These are phyloP conservation scores for Coriolopsis trogii DNA, from an alignment of 1,284 basidiomycete species.

Conservation along the genomic window DNA sequence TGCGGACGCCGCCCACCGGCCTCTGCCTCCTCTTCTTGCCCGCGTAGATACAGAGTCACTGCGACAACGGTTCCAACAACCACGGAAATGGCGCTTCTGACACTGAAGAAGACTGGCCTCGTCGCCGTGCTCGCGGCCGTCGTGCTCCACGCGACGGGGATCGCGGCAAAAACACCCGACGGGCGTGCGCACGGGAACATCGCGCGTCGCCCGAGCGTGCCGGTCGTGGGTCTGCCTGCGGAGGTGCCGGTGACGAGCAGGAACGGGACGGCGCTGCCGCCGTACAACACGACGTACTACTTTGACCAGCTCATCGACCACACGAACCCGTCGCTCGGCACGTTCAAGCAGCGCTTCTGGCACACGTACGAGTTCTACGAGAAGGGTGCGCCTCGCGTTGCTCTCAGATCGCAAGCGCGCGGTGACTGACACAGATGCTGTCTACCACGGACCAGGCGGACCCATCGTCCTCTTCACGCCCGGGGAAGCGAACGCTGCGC, in stretches of 20 bases:
- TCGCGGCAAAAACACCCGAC: slow-evolving; percentile 23
- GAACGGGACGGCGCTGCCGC: slow-evolving; percentile 32
- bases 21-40: too few relatives aligned
- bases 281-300: slow-evolving; percentile 48
- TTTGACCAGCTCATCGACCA: slow-evolving; percentile 80
- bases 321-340: slow-evolving; percentile 69
- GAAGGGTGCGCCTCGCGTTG: slow-evolving; percentile 44
- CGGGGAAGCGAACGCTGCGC: slow-evolving; percentile 47
- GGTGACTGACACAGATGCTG: neutral
- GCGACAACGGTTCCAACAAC: neutral
- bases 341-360: slow-evolving; percentile 77
- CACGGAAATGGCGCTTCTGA: neutral
- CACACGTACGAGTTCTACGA: slow-evolving; percentile 65
- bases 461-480: slow-evolving; percentile 66
- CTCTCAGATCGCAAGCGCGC: neutral
- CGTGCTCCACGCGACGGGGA: slow-evolving; percentile 15
- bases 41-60: too few relatives aligned
- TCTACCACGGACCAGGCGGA: slow-evolving; percentile 43
- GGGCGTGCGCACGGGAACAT: slow-evolving; percentile 29
- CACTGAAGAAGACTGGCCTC: neutral
- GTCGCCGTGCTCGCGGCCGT: slow-evolving; percentile 11
- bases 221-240: slow-evolving; percentile 18
- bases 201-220: slow-evolving; percentile 23
- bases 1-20: too few relatives aligned
- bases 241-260: slow-evolving; percentile 26